Percentiles rank a stretch among this genome's conserved stretches.
Conservation (phyloP, 257 asterid species). For the Jacaranda copaia region DNA sequence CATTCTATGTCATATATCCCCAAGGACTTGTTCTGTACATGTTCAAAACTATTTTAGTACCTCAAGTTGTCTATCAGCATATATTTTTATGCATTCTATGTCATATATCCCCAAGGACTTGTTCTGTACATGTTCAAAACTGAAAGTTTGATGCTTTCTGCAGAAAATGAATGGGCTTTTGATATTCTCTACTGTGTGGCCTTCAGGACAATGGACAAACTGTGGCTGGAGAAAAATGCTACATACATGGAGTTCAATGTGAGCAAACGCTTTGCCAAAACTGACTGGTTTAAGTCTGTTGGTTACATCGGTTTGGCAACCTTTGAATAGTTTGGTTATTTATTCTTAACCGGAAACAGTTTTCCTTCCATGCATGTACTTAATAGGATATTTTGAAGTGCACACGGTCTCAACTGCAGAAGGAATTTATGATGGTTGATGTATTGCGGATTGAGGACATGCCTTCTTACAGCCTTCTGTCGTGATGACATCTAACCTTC, state of each 20-base stretch:
- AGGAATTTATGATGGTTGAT: constrained; percentile 61
- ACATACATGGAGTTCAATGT: constrained; percentile 74
- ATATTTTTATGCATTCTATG: too few relatives aligned
- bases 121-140: neutral
- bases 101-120: too few relatives aligned
- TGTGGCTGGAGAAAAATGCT: constrained; percentile 70
- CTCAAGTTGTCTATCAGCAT: neutral
- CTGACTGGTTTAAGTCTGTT: neutral
- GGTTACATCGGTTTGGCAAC: neutral
- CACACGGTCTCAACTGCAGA: constrained; percentile 63
- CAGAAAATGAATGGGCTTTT: constrained; percentile 74
- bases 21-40: neutral
- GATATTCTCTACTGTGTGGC: constrained; percentile 70
- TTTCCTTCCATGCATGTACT: neutral
- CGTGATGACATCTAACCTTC: constrained; percentile 25
- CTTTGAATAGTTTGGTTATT: too few relatives aligned
- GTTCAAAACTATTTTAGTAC: neutral
- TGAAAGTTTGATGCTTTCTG: constrained; percentile 37
- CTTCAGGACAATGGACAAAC: constrained; percentile 66
- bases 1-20: too few relatives aligned
- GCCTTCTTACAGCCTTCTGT: constrained; percentile 71
- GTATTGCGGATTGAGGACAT: constrained; percentile 61
- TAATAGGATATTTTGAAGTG: constrained; percentile 57
- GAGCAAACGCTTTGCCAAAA: constrained; percentile 24
- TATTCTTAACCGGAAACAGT: neutral